Evolutionary conservation across 176 grass and related monocot genomes (phyloP).

Genomic region (Juncus inflexus): DNA sequence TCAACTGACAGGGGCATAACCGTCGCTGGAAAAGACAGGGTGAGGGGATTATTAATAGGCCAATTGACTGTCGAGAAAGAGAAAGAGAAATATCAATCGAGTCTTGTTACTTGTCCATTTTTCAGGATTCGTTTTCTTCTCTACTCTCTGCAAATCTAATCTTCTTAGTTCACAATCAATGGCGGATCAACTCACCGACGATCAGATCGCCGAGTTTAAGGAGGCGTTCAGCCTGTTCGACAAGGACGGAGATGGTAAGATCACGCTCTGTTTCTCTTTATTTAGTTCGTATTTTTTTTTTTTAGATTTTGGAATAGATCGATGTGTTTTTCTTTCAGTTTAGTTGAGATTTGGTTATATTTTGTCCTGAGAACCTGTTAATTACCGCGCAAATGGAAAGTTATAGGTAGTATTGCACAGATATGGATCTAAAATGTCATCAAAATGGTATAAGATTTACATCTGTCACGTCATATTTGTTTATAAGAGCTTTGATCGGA

Average conservation of each 20-base stretch:
- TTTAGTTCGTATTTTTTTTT: not conserved
- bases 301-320: not conserved
- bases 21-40: not conserved
- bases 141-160: conserved; percentile 12
- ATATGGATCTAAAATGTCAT: not conserved
- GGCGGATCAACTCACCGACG: conserved; percentile 31
- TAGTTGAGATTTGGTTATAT: not conserved
- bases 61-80: not conserved
- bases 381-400: not conserved
- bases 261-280: conserved; percentile 5
- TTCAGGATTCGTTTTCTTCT: not conserved
- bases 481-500: not conserved
- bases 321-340: too few relatives aligned
- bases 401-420: not conserved
- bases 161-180: conserved; percentile 8
- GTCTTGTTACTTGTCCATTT: not conserved
- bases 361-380: conserved; percentile 18
- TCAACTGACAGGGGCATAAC: conserved; percentile 5
- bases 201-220: conserved; percentile 31
- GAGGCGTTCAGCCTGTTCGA: conserved; percentile 27
- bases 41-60: conserved; percentile 2
- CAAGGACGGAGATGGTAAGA: conserved; percentile 32
- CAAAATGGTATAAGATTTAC: not conserved
- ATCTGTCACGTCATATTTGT: not conserved
- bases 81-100: not conserved